phyloP scores from a whole-genome alignment of 176 grass and related monocot genomes.

The Rhynchospora tenuis region DNA sequence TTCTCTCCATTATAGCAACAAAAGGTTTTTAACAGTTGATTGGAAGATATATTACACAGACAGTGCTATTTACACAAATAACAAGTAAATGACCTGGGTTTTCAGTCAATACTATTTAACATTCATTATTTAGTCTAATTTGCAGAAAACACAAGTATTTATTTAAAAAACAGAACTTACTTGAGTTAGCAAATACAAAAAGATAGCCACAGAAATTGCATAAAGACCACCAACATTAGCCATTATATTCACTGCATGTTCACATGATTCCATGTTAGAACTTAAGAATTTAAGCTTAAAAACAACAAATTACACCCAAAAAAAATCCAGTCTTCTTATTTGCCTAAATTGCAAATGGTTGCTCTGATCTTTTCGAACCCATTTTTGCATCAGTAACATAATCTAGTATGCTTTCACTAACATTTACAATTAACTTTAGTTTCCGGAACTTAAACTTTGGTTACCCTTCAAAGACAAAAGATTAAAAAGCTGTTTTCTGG shows the following conservation, averaged over 20 bases:
- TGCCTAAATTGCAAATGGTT: background rate
- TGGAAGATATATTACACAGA: background rate
- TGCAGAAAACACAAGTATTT: background rate
- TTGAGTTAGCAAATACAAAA: slow-evolving; percentile 74
- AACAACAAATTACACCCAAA: background rate
- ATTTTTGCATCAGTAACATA: background rate
- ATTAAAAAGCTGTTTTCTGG: background rate
- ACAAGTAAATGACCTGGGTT: background rate
- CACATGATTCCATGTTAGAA: slow-evolving; percentile 8
- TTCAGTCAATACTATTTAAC: background rate
- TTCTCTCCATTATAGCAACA: background rate
- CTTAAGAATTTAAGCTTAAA: background rate
- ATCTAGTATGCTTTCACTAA: background rate
- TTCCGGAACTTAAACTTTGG: background rate
- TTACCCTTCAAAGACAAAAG: background rate
- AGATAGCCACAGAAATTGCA: slow-evolving; percentile 69
- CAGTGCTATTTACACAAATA: background rate
- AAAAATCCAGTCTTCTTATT: background rate
- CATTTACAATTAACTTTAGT: background rate
- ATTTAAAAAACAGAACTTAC: slow-evolving; percentile 41
- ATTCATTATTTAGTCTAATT: background rate
- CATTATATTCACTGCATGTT: slow-evolving; percentile 73
- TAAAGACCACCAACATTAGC: slow-evolving; percentile 89
- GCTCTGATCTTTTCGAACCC: background rate
- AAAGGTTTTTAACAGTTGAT: background rate